phyloP scores from a whole-genome alignment of 2,329 filamentous ascomycete species.

The Biscogniauxia marginata region DNA sequence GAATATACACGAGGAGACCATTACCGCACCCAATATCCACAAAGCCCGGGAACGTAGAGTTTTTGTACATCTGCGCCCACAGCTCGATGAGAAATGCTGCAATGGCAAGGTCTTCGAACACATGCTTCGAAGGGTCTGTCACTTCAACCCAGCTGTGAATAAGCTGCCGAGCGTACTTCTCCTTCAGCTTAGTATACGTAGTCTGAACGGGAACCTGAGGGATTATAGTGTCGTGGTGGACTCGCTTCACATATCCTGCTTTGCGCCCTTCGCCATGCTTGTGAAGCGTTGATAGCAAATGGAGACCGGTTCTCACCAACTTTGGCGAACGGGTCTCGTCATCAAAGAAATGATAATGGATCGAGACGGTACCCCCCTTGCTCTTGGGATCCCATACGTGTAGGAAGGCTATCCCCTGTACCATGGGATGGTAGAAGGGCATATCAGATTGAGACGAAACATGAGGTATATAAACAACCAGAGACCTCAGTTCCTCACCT shows the following conservation, averaged over 20 bases:
- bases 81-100: conserved; percentile 90
- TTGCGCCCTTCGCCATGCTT: conserved; percentile 69
- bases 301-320: conserved; percentile 65
- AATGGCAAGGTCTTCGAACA: conserved; percentile 91
- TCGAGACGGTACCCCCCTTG: conserved; percentile 50
- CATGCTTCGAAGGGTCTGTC: conserved; percentile 86
- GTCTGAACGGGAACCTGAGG: conserved; percentile 76
- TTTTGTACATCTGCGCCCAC: conserved; percentile 79
- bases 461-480: conserved; percentile 81
- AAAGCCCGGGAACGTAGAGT: conserved; percentile 72
- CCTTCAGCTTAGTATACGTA: conserved; percentile 77
- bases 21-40: conserved; percentile 97
- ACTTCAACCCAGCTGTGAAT: conserved; percentile 79
- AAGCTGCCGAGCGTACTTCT: conserved; percentile 69
- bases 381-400: conserved; percentile 59
- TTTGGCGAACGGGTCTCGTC: conserved; percentile 38
- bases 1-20: conserved; percentile 81
- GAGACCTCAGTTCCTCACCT: conserved; percentile 38
- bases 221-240: conserved; percentile 79
- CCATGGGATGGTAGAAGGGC: conserved; percentile 85
- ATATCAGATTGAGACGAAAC: conserved; percentile 58
- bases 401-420: conserved; percentile 72
- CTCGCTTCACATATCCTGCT: conserved; percentile 73
- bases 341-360: conserved; percentile 59
- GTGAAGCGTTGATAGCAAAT: conserved; percentile 65